Conservation (phyloP, 1,284 basidiomycete genomes). For the Ceratobasidium sp. region DNA sequence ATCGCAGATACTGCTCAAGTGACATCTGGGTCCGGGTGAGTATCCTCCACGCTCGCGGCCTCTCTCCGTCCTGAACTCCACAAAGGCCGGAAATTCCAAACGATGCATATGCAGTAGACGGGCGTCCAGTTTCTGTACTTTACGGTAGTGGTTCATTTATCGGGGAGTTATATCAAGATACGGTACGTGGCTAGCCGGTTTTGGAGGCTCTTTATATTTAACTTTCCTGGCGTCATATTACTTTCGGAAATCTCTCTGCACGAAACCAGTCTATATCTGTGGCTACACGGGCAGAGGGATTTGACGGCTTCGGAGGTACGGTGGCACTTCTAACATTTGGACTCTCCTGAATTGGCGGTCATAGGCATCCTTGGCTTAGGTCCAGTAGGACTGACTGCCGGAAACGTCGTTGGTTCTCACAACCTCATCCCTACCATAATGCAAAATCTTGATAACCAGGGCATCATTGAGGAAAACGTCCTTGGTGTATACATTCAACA, state of each 20-base stretch:
- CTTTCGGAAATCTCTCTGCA: background rate
- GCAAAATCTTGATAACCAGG: constrained; percentile 19
- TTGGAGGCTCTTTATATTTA: background rate
- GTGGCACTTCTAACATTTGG: background rate
- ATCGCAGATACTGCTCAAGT: constrained; percentile 38
- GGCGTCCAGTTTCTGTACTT: constrained; percentile 11
- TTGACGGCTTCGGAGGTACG: constrained; percentile 17
- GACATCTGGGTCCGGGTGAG: constrained; percentile 39
- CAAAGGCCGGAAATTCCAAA: constrained; percentile 6
- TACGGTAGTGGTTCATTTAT: constrained; percentile 38
- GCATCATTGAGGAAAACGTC: constrained; percentile 30
- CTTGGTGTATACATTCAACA: constrained; percentile 39
- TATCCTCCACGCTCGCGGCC: background rate
- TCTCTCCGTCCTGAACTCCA: background rate
- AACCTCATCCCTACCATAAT: constrained; percentile 36
- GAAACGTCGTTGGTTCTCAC: constrained; percentile 34
- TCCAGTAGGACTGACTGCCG: constrained; percentile 29
- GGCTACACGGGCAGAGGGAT: constrained; percentile 18
- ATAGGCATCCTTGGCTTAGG: constrained; percentile 39
- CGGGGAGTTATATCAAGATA: constrained; percentile 31
- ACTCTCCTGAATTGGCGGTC: background rate
- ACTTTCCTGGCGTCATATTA: background rate
- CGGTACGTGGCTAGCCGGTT: constrained; percentile 18
- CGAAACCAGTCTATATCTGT: constrained; percentile 35
- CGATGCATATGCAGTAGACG: background rate